phyloP scores from a whole-genome alignment of 208 protist genomes.

The Leishmania tropica region DNA sequence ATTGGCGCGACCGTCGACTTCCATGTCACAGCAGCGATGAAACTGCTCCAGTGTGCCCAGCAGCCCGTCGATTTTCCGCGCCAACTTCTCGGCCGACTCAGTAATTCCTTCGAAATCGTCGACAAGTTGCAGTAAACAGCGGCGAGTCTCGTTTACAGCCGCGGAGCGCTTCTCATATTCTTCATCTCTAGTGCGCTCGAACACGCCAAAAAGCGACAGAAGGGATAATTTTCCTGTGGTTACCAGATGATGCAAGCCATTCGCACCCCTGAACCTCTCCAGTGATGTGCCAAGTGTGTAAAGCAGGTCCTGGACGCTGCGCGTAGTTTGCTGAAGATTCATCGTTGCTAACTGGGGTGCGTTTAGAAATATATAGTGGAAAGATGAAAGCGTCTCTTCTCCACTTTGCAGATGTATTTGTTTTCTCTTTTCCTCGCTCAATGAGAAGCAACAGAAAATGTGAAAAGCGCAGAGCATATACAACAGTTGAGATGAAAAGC shows the following conservation, averaged over 20 bases:
- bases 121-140: conserved; percentile 46
- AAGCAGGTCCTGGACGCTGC: conserved; percentile 42
- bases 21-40: conserved; percentile 56
- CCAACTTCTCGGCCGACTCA: conserved; percentile 27
- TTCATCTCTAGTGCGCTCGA: conserved; percentile 58
- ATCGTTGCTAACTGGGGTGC: not conserved
- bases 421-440: not conserved
- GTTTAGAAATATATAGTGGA: not conserved
- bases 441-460: not conserved
- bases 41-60: conserved; percentile 44
- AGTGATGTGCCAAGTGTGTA: conserved; percentile 46
- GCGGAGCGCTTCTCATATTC: conserved; percentile 46
- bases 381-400: not conserved
- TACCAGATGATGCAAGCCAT: conserved; percentile 43
- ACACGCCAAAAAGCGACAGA: conserved; percentile 58
- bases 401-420: not conserved
- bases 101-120: conserved; percentile 47
- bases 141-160: conserved; percentile 41
- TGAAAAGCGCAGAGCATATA: not conserved
- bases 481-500: not conserved
- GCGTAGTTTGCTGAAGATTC: conserved; percentile 30
- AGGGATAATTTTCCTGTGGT: conserved; percentile 51
- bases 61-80: conserved; percentile 35
- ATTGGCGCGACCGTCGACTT: conserved; percentile 34
- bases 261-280: conserved; percentile 45